Percentiles rank a stretch among this genome's conserved stretches.
Conservation (phyloP, 768 basidiomycete genomes). For the Boletus pseudo-olivaceus region DNA sequence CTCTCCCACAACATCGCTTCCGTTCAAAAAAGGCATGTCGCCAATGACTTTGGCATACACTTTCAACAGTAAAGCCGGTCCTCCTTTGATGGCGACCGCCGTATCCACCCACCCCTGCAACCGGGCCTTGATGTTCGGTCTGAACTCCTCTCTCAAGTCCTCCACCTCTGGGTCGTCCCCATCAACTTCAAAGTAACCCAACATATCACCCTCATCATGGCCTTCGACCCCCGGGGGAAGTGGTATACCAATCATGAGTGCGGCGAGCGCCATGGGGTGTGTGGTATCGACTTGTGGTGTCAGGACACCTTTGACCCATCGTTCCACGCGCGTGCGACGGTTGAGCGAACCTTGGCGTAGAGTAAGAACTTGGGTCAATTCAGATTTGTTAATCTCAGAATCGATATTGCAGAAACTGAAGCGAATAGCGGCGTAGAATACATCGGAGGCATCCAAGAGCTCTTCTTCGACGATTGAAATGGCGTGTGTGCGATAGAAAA, state of each 20-base stretch:
- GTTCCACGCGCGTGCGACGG: conserved; percentile 46
- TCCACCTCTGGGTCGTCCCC: conserved; percentile 53
- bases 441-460: conserved; percentile 42
- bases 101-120: conserved; percentile 56
- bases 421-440: conserved; percentile 43
- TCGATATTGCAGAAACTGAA: conserved; percentile 47
- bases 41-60: conserved; percentile 44
- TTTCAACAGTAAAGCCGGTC: conserved; percentile 33
- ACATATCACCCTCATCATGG: conserved; percentile 43
- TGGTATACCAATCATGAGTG: conserved; percentile 60
- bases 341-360: conserved; percentile 35
- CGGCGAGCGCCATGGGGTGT: conserved; percentile 59
- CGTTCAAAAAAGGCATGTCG: conserved; percentile 56
- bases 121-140: conserved; percentile 52
- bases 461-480: conserved; percentile 51
- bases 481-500: conserved; percentile 29
- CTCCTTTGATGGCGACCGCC: conserved; percentile 38
- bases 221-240: conserved; percentile 36
- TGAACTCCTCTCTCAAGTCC: conserved; percentile 58
- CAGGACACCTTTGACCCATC: conserved; percentile 49
- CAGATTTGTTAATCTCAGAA: conserved; percentile 36
- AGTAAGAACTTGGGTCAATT: conserved; percentile 45
- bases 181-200: conserved; percentile 51
- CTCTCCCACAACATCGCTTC: conserved; percentile 49
- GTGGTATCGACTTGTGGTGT: conserved; percentile 37